Conservation (phyloP, 192 early-diverging fungal genomes). For the Podila minutissima region DNA sequence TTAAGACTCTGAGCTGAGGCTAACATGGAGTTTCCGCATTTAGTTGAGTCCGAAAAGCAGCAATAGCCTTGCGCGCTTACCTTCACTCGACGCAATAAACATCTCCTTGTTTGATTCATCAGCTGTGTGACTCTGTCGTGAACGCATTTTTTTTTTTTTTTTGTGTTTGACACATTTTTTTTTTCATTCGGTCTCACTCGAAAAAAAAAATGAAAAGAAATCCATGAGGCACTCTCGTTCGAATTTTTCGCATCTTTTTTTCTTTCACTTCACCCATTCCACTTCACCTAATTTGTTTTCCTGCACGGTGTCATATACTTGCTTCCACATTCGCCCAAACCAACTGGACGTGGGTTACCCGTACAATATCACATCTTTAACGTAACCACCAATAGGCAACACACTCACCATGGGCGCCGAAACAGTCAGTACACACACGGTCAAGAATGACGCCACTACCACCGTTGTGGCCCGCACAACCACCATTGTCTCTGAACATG, state of each 20-base stretch:
- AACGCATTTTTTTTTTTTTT: not conserved
- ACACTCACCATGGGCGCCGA: constrained; percentile 13
- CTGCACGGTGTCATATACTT: too few relatives aligned
- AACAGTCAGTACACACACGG: constrained; percentile 31
- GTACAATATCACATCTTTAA: not conserved
- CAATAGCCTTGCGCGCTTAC: not conserved
- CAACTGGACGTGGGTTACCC: too few relatives aligned
- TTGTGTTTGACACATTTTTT: not conserved
- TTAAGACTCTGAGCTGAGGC: not conserved
- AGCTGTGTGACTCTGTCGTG: too few relatives aligned
- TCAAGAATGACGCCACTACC: constrained; percentile 29
- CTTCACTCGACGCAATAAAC: not conserved
- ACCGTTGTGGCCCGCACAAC: constrained; percentile 35
- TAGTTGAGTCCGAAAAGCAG: not conserved
- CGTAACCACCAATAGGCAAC: not conserved
- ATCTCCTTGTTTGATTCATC: too few relatives aligned
- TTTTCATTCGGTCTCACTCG: not conserved
- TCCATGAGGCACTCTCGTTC: not conserved
- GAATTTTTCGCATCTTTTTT: not conserved
- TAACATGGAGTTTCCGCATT: not conserved
- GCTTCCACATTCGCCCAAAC: too few relatives aligned
- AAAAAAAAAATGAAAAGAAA: not conserved
- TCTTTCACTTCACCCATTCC: not conserved
- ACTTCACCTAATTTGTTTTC: too few relatives aligned
- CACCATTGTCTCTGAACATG: constrained; percentile 40